Base-by-base conservation (phyloP, 129 eudicot species). In the Solidago caesia region DNA sequence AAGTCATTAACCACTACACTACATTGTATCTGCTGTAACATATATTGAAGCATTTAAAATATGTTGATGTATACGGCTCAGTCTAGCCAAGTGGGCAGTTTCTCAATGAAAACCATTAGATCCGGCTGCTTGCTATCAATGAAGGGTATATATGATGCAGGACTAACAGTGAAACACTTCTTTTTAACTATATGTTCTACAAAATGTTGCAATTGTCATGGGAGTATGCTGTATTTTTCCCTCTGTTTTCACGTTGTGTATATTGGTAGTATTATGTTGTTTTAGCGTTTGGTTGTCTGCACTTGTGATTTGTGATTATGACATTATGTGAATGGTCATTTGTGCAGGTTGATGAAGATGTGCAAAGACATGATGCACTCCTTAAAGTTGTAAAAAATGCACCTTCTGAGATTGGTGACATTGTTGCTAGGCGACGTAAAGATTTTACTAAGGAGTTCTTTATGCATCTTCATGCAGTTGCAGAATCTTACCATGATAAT, bases 361-460 rank as follows among this genome's bases (percentile, higher is more conserved):
- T 91, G 67, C 86, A 84, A 84, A 95, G 97, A 81, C 97, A 95
- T 76, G 79, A 91, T 69, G 90, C 88, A 78, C 99, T 95, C 69
- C 86, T 95, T 67, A 66, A 85, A 44, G 74, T 73, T 73, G 79
- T 91, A 56, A 79, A 76, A 69, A 81, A 71, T 33, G 80, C 87
- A 3, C 91, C 88, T 58, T 80, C 93, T 7, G 86, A 88, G 75
- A 77, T 95, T 14, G 82, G 82, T 72, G 96, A 88, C 72, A 81
- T 91, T 80, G 91, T 95, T 5, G 83, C 89, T 29, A 85, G 83
- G 79, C 86, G 96, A 25, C 99, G 99, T 29, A 95, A 91, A 83
- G 97, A 95, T 82, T 95, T 95, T 77, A 95, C 97, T 1, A 80
- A 82, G 11, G 99, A 95, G 43, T 91, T 95, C 53, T 95, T 95